phyloP scores from a whole-genome alignment of 371 early-diverging fungal species.

The Syncephalastrum racemosum region DNA sequence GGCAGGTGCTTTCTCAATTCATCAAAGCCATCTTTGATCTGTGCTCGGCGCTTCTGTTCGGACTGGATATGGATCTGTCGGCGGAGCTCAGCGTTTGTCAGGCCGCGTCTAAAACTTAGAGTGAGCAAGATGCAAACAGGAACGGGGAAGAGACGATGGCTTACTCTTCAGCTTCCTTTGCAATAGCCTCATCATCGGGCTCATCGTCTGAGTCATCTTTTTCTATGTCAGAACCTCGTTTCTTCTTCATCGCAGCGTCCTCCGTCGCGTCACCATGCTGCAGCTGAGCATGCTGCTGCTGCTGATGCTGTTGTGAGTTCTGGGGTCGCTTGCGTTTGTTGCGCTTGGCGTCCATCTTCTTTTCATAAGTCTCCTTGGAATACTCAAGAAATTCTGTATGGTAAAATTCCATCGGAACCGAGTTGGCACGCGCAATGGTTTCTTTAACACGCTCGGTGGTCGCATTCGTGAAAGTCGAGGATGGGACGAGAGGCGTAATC shows the following conservation, averaged over 20 bases:
- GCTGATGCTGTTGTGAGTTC: conserved; percentile 10
- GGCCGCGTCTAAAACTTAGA: conserved; percentile 12
- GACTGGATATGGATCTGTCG: conserved; percentile 57
- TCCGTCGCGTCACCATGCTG: conserved; percentile 13
- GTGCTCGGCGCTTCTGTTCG: conserved; percentile 53
- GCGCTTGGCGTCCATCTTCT: conserved; percentile 43
- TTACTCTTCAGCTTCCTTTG: conserved; percentile 26
- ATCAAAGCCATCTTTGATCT: conserved; percentile 55
- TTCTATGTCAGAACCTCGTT: conserved; percentile 25
- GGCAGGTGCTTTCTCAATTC: conserved; percentile 52
- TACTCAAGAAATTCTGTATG: conserved; percentile 52
- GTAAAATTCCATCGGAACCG: conserved; percentile 51
- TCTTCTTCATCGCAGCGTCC: conserved; percentile 22
- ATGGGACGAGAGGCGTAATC: conserved; percentile 20
- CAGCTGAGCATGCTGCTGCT: conserved; percentile 9
- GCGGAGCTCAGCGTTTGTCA: conserved; percentile 39
- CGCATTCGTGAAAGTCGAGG: conserved; percentile 24
- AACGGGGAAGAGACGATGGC: background rate
- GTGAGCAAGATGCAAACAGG: background rate
- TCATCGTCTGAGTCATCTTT: conserved; percentile 23
- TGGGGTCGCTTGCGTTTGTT: conserved; percentile 41
- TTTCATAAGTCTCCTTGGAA: conserved; percentile 49
- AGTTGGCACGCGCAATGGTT: conserved; percentile 46
- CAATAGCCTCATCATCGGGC: conserved; percentile 25
- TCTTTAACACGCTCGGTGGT: conserved; percentile 49